A percentile compares a stretch with the other conserved stretches of the same genome.
Conservation (phyloP, 192 early-diverging fungal genomes). For the Coemansia sp. region DNA sequence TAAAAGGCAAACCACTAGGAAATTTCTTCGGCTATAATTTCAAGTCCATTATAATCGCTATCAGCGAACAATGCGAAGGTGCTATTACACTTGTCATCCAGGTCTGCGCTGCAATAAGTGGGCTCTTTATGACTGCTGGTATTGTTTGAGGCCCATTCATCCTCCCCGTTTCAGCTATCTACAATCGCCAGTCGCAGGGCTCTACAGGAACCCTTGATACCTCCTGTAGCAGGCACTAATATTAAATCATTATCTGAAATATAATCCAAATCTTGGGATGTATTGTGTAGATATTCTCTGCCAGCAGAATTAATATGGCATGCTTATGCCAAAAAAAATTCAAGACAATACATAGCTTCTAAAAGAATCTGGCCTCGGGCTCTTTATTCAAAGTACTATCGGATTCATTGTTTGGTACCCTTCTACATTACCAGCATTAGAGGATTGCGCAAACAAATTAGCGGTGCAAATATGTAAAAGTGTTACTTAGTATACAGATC, state of each 20-base stretch:
- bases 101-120: constrained; percentile 84
- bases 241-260: not conserved
- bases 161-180: not conserved
- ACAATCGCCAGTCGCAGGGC: not conserved
- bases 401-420: not conserved
- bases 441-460: not conserved
- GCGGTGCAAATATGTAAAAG: not conserved
- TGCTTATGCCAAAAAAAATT: not conserved
- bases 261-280: not conserved
- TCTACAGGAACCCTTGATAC: not conserved
- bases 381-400: not conserved
- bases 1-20: constrained; percentile 44
- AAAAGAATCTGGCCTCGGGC: not conserved
- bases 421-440: not conserved
- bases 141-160: constrained; percentile 53
- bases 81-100: constrained; percentile 75
- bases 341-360: not conserved
- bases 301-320: not conserved
- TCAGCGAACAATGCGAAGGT: constrained; percentile 64
- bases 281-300: not conserved
- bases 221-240: not conserved
- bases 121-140: constrained; percentile 71
- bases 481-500: not conserved
- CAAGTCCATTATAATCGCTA: constrained; percentile 81
- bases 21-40: constrained; percentile 92